These are phyloP conservation scores for Ceratocystis cubensis DNA, from an alignment of 2,329 filamentous ascomycete genomes.

Conservation along the genomic window DNA sequence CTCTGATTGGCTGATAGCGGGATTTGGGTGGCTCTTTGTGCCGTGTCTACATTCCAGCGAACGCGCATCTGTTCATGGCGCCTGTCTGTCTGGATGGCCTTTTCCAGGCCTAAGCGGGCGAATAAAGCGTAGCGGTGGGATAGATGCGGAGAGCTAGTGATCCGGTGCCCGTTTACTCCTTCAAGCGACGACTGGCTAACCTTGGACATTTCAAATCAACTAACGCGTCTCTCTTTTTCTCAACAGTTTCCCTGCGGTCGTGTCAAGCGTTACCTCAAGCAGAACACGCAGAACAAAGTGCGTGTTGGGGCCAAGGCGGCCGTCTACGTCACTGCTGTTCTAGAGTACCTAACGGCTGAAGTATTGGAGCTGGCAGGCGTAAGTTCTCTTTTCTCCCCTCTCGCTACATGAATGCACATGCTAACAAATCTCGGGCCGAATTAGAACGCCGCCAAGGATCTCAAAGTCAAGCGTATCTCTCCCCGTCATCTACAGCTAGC, in stretches of 20 bases:
- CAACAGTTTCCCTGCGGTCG: constrained; percentile 94
- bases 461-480: constrained; percentile 99
- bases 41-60: background rate
- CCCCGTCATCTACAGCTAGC: constrained; percentile 94
- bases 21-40: background rate
- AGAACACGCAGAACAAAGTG: constrained; percentile 99
- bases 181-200: too few species aligned
- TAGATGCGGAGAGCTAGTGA: too few species aligned
- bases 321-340: constrained; percentile 93
- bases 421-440: constrained; percentile 22
- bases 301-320: constrained; percentile 97
- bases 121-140: too few species aligned
- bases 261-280: constrained; percentile 99
- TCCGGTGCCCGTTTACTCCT: too few species aligned
- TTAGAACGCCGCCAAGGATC: constrained; percentile 92
- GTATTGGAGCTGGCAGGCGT: constrained; percentile 91
- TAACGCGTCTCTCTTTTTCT: background rate
- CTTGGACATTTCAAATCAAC: background rate
- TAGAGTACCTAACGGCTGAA: constrained; percentile 96
- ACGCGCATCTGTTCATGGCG: background rate
- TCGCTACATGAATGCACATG: background rate
- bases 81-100: background rate
- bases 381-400: constrained; percentile 31
- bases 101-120: too few species aligned
- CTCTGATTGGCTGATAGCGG: too few species aligned